Conservation (phyloP, 495 filamentous ascomycete species). For the Choiromyces venosus region DNA sequence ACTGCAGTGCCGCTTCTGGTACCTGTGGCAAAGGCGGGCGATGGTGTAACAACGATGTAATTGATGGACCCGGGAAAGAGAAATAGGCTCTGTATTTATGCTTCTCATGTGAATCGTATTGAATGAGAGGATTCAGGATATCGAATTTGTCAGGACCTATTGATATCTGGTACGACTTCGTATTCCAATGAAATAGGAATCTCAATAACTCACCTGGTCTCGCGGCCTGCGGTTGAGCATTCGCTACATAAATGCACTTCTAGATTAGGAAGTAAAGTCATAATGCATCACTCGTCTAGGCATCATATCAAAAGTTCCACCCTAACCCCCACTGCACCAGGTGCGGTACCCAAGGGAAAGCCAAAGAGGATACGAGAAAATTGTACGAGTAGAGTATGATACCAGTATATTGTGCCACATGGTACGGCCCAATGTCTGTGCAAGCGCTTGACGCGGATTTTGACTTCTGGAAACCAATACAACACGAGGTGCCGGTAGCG, state of each 20-base stretch:
- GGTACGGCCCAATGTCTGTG: not conserved
- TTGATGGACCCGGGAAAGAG: not conserved
- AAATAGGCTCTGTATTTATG: not conserved
- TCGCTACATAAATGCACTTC: not conserved
- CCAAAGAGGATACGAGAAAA: not conserved
- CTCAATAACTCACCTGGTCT: not conserved
- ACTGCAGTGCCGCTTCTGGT: not conserved
- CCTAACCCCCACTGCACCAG: not conserved
- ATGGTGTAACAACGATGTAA: not conserved
- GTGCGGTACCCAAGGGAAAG: not conserved
- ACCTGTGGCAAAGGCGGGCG: not conserved
- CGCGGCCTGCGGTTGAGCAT: too few relatives aligned
- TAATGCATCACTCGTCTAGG: not conserved
- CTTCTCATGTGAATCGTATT: not conserved
- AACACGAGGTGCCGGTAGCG: not conserved
- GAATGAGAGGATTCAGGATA: not conserved
- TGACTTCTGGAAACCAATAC: not conserved
- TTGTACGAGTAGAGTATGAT: not conserved
- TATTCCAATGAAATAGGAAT: not conserved
- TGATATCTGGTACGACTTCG: not conserved
- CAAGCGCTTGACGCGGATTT: too few relatives aligned
- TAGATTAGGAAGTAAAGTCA: not conserved
- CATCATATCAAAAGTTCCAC: not conserved
- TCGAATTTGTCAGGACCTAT: not conserved
- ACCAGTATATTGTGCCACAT: not conserved